Percentiles rank a stretch among this genome's conserved stretches.
These are phyloP conservation scores for Aspergillus pseudonomiae DNA, from an alignment of 2,329 filamentous ascomycete species.

Conservation along the genomic window DNA sequence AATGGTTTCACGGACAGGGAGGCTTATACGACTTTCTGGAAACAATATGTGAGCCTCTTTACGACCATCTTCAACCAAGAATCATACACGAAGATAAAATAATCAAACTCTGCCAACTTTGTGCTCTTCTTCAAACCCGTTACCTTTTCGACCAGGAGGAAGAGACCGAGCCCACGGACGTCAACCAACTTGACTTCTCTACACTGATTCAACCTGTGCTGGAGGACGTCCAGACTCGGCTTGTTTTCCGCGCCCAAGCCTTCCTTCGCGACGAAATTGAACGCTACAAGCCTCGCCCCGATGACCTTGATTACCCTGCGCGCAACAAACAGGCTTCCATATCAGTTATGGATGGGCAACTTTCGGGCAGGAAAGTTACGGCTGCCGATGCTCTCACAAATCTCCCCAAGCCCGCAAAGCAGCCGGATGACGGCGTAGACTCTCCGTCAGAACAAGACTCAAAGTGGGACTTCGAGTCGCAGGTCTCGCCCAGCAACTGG, in stretches of 20 bases:
- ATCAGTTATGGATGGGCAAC: conserved; percentile 47
- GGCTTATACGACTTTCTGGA: conserved; percentile 69
- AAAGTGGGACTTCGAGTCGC: conserved; percentile 58
- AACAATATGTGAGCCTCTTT: conserved; percentile 67
- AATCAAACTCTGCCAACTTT: conserved; percentile 68
- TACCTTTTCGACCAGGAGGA: conserved; percentile 65
- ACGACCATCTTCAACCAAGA: conserved; percentile 65
- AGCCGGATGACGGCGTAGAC: conserved; percentile 55
- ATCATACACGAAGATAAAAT: conserved; percentile 70
- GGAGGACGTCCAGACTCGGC: conserved; percentile 68
- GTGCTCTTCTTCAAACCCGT: conserved; percentile 65
- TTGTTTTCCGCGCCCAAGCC: conserved; percentile 67
- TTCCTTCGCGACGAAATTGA: conserved; percentile 69
- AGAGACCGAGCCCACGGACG: conserved; percentile 53
- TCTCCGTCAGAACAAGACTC: conserved; percentile 45
- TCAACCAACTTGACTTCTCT: conserved; percentile 64
- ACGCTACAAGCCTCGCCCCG: conserved; percentile 64
- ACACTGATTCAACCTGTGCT: conserved; percentile 64
- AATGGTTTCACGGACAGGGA: conserved; percentile 67
- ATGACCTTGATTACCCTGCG: conserved; percentile 67
- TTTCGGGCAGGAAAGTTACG: conserved; percentile 58
- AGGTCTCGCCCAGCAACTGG: conserved; percentile 62
- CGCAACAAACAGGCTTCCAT: conserved; percentile 50
- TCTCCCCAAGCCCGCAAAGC: conserved; percentile 52
- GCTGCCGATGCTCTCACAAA: conserved; percentile 43